Evolutionary conservation across 2,329 filamentous ascomycete species (phyloP).

Genomic region (Colletotrichum sp.): DNA sequence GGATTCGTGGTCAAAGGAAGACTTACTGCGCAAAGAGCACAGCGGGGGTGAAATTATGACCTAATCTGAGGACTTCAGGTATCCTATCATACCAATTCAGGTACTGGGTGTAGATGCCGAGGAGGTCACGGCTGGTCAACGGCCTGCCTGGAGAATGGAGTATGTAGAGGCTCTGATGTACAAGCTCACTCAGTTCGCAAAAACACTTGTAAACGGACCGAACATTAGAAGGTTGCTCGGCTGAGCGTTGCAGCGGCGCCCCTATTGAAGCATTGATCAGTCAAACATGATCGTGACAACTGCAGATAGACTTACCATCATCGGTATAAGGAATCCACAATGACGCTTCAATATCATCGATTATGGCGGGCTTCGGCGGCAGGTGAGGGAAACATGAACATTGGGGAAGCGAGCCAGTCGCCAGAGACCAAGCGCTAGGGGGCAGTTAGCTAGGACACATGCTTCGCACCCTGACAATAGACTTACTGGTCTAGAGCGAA

Average conservation of each 20-base stretch:
- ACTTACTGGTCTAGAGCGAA: slow-evolving; percentile 68
- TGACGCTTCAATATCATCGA: slow-evolving; percentile 64
- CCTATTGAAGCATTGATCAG: slow-evolving; percentile 36
- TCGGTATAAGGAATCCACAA: slow-evolving; percentile 65
- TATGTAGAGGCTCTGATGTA: slow-evolving; percentile 73
- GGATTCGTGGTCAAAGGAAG: background rate
- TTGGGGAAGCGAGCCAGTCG: slow-evolving; percentile 65
- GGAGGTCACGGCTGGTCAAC: slow-evolving; percentile 66
- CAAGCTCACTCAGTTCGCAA: slow-evolving; percentile 74
- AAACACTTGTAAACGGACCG: slow-evolving; percentile 72
- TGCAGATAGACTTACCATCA: slow-evolving; percentile 49
- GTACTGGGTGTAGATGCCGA: slow-evolving; percentile 71
- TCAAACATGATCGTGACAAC: background rate
- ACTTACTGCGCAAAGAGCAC: slow-evolving; percentile 78
- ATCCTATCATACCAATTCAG: slow-evolving; percentile 74
- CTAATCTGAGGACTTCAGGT: slow-evolving; percentile 66
- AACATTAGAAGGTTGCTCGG: slow-evolving; percentile 70
- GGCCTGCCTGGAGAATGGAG: slow-evolving; percentile 73
- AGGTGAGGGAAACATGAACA: slow-evolving; percentile 62
- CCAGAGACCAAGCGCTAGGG: slow-evolving; percentile 67
- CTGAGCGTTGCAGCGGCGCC: slow-evolving; percentile 57
- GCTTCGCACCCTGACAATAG: background rate
- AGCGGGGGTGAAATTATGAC: slow-evolving; percentile 74
- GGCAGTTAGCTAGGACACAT: background rate
- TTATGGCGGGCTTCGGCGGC: slow-evolving; percentile 64